phyloP scores from a whole-genome alignment of 805 yeast species.

The Pichia manshurica region DNA sequence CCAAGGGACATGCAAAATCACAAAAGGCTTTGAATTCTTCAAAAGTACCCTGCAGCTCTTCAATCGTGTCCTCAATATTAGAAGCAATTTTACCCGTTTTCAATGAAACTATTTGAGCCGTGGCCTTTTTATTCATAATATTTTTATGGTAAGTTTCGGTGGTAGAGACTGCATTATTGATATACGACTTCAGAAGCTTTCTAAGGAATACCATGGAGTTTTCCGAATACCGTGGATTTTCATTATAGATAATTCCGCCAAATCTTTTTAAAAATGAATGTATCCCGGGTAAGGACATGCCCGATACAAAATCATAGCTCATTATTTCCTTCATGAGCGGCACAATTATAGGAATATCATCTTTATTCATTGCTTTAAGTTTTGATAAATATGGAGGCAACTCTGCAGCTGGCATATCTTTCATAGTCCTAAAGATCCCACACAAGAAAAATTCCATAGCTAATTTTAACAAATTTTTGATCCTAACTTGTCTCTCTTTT shows the following conservation, averaged over 20 bases:
- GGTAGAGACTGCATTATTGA: slow-evolving; percentile 36
- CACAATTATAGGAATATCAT: slow-evolving; percentile 29
- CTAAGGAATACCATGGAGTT: slow-evolving; percentile 19
- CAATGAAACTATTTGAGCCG: slow-evolving; percentile 50
- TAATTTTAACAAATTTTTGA: slow-evolving; percentile 44
- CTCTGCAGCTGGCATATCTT: slow-evolving; percentile 36
- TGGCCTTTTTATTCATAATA: slow-evolving; percentile 32
- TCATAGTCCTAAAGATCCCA: slow-evolving; percentile 47
- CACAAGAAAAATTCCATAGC: slow-evolving; percentile 52
- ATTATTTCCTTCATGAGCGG: slow-evolving; percentile 40
- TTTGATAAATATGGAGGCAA: slow-evolving; percentile 41
- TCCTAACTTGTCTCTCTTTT: slow-evolving; percentile 33
- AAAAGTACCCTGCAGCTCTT: slow-evolving; percentile 28
- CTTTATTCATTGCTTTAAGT: slow-evolving; percentile 26
- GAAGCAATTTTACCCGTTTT: slow-evolving; percentile 59
- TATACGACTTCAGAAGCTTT: slow-evolving; percentile 38
- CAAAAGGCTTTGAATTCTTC: slow-evolving; percentile 41
- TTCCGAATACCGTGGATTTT: slow-evolving; percentile 18
- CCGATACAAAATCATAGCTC: slow-evolving; percentile 31
- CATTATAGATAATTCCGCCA: slow-evolving; percentile 29
- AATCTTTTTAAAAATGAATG: slow-evolving; percentile 47
- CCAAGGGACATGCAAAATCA: slow-evolving; percentile 37
- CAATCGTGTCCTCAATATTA: slow-evolving; percentile 17
- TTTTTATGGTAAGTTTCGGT: slow-evolving; percentile 34
- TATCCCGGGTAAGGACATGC: slow-evolving; percentile 33